Percentiles rank a stretch among this genome's conserved stretches.
Evolutionary conservation across 2,329 filamentous ascomycete genomes (phyloP).

Genomic region (Waltergamsia citrina): DNA sequence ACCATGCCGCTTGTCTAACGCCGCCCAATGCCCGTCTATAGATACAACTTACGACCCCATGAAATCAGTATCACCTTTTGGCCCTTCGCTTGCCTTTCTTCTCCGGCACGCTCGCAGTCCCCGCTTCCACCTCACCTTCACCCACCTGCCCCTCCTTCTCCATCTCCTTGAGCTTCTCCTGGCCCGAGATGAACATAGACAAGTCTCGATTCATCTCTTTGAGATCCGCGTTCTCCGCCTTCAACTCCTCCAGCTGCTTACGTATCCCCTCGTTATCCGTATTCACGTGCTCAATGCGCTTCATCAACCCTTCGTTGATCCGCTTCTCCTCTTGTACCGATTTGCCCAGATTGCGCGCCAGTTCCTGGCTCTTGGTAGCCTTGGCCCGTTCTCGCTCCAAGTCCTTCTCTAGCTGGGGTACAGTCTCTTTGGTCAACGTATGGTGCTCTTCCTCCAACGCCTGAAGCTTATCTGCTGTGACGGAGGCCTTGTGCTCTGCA

Average conservation of each 20-base stretch:
- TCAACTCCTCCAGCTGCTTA: slow-evolving; percentile 46
- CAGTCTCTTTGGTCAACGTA: slow-evolving; percentile 40
- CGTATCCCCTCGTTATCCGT: slow-evolving; percentile 49
- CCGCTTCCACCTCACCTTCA: slow-evolving; percentile 66
- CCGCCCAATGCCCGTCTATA: too few relatives aligned
- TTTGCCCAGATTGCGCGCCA: slow-evolving; percentile 67
- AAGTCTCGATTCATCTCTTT: slow-evolving; percentile 82
- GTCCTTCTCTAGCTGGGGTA: slow-evolving; percentile 65
- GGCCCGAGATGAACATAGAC: slow-evolving; percentile 76
- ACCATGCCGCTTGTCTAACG: too few relatives aligned
- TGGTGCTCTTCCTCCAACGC: slow-evolving; percentile 37
- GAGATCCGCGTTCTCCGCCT: slow-evolving; percentile 59
- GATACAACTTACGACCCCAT: too few relatives aligned
- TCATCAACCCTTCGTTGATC: slow-evolving; percentile 71
- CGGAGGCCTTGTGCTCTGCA: slow-evolving; percentile 40
- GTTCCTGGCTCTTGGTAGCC: slow-evolving; percentile 60
- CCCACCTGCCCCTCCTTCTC: slow-evolving; percentile 48
- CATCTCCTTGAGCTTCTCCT: slow-evolving; percentile 69
- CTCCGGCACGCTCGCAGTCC: slow-evolving; percentile 58
- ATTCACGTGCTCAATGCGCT: slow-evolving; percentile 68
- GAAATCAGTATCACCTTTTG: slow-evolving; percentile 17
- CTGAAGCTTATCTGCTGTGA: slow-evolving; percentile 38
- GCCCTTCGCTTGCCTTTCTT: slow-evolving; percentile 44
- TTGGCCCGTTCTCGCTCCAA: slow-evolving; percentile 58
- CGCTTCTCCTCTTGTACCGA: slow-evolving; percentile 80